Evolutionary conservation across 371 early-diverging fungal genomes (phyloP), one percentile per base, ranked within the genome.

Genomic region (Rhizopus arrhizus): DNA sequence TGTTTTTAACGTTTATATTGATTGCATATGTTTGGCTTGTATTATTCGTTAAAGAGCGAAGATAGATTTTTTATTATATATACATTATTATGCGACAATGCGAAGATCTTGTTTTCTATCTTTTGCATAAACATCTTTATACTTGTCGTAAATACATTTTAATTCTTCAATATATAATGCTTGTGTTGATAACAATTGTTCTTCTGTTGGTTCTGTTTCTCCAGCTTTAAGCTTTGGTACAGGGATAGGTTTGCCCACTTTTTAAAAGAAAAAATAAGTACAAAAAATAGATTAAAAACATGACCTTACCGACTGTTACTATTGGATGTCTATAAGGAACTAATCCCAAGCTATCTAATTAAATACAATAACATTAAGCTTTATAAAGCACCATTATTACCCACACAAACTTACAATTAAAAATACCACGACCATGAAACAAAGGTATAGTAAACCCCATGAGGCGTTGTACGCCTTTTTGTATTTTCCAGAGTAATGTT

Each of bases 11-110:
- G 3, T 90, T 92, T 60, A 79, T 94, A 29, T 67, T 85, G 0
- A 68, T 91, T 62, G 91, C 89, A 0, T 89, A 89, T 58, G 45
- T 91, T 33, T 91, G 92, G 89, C 83, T 96, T 36, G 91, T 92
- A 22, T 69, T 89, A 43, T 78, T 90, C 58, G 95, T 95, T 29
- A 91, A 91, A 70, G 96, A 96, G 69, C 76, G 85, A 49, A 77
- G 92, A 33, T 92, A 86, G 64, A 58, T 6, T 48, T 48, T 42
- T 22, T 57, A 29, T 35, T 31, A 47, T 35, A 13, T 29, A 15
- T 9, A 13, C 15, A 34, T 32, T 34, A 13, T 36, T 51, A 34
- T 15, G 32, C 45, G 1, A 65, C 29, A 34, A 65, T 65, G 6
- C 56, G 50, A 29, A 66, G 36, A 32, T 83, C 86, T 59, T 74